Evolutionary conservation across 2,329 filamentous ascomycete species (phyloP).

Genomic region (Gnomoniopsis smithogilvyi): DNA sequence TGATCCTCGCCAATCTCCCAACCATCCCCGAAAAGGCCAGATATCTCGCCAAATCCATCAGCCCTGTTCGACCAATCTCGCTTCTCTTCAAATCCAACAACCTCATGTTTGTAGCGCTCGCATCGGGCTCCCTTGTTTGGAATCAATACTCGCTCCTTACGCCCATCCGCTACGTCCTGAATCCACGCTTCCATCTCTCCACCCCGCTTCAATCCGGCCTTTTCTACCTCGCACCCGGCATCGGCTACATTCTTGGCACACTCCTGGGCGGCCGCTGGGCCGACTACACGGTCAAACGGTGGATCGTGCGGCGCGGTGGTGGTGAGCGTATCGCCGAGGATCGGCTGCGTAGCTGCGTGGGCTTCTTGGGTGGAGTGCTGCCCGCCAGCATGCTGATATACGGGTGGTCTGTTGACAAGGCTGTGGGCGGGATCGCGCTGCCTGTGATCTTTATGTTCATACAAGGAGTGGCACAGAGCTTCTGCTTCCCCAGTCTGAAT

Average conservation of each 20-base stretch:
- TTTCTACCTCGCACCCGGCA: conserved; percentile 68
- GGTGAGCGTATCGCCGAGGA: conserved; percentile 63
- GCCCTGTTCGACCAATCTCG: not conserved
- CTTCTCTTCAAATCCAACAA: conserved; percentile 4
- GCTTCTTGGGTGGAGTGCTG: conserved; percentile 56
- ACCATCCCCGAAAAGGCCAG: not conserved
- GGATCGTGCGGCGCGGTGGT: conserved; percentile 48
- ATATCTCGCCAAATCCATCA: conserved; percentile 4
- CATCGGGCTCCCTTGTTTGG: conserved; percentile 60
- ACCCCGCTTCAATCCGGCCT: conserved; percentile 63
- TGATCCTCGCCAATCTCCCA: conserved; percentile 20
- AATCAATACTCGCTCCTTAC: conserved; percentile 69
- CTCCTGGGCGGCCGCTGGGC: conserved; percentile 66
- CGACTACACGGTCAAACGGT: conserved; percentile 59
- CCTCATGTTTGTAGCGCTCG: conserved; percentile 54
- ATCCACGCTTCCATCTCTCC: conserved; percentile 64
- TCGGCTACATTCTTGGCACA: conserved; percentile 63
- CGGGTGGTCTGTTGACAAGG: conserved; percentile 49
- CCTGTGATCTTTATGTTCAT: conserved; percentile 66
- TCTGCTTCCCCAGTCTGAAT: conserved; percentile 67
- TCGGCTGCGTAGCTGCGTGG: conserved; percentile 57
- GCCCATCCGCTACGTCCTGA: conserved; percentile 66
- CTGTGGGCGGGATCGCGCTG: conserved; percentile 40
- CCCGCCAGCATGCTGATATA: conserved; percentile 67
- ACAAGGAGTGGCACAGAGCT: conserved; percentile 65